Evolutionary conservation across 495 filamentous ascomycete genomes (phyloP), one percentile per base, ranked within the genome.

Genomic region (Xylaria curta): DNA sequence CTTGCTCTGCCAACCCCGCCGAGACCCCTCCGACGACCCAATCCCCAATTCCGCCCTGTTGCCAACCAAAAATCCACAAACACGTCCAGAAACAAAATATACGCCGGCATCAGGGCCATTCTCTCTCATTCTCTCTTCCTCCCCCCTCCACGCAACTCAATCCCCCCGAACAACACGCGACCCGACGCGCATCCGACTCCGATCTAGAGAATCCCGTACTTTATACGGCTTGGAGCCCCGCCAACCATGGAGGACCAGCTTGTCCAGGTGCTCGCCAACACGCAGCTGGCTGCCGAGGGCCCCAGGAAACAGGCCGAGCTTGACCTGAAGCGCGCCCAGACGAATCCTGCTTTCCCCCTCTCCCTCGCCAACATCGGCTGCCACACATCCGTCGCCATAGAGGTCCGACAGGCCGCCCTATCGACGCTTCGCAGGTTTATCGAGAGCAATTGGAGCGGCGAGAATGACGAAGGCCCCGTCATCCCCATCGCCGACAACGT

Each of bases 381-480:
- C 46, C 92, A 97, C 80, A 80, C 87, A 9, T 87, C 89, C 56
- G 85, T 94, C 59, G 86, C 91, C 9, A 81, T 91, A 66, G 86
- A 92, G 59, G 87, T 96, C 63, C 91, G 96, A 70, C 96, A 97
- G 82, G 86, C 93, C 26, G 92, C 96, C 40, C 83, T 98, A 49
- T 87, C 93, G 21, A 84, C 87, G n/a, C 87, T 99, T 38, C 92
- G 94, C 72, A 89, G 87, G 49, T 94, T 95, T 80, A 92, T 98
- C 67, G 85, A 92, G 78, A 86, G 87, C 62, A 89, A 91, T 74
- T 99, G 96, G 96, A 83, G 80, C 72, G 83, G 82, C 46, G 83
- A 84, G 9, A 82, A 79, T 71, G 78, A 82, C 47, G 85, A 84
- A 68, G 92, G 94, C 71, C 91, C 89, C 76, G 87, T 88, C 69